Evolutionary conservation across 352 stramenopile genomes (phyloP).

Genomic region (Phytophthora sojae): DNA sequence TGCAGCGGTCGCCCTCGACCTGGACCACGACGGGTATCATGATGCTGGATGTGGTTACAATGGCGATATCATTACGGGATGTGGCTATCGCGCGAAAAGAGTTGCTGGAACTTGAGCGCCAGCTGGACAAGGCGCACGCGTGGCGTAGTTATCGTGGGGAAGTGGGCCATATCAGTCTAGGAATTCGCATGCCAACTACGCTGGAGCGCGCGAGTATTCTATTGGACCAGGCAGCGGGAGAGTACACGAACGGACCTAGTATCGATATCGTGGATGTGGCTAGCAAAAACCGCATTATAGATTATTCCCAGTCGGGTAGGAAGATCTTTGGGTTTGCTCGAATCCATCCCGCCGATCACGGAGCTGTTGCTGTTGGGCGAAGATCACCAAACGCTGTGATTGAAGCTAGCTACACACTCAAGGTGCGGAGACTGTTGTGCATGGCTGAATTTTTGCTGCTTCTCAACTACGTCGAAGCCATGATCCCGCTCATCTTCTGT

Average conservation of each 20-base stretch:
- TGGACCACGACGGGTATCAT: neutral
- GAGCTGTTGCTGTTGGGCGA: too few relatives aligned
- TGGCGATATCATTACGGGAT: neutral
- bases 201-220: neutral
- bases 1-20: neutral
- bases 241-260: neutral
- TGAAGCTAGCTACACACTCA: neutral
- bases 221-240: neutral
- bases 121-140: neutral
- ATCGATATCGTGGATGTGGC: neutral
- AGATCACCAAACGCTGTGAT: neutral
- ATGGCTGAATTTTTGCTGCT: neutral
- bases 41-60: neutral
- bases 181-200: neutral
- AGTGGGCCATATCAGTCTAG: neutral
- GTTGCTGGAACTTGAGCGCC: neutral
- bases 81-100: neutral
- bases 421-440: neutral
- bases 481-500: neutral
- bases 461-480: neutral
- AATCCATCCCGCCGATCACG: too few relatives aligned
- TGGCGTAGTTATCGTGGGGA: neutral
- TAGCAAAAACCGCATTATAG: neutral
- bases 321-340: too few relatives aligned
- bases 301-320: too few relatives aligned